Base-by-base conservation (phyloP, 1,284 basidiomycete genomes). In the Ganoderma sp. region DNA sequence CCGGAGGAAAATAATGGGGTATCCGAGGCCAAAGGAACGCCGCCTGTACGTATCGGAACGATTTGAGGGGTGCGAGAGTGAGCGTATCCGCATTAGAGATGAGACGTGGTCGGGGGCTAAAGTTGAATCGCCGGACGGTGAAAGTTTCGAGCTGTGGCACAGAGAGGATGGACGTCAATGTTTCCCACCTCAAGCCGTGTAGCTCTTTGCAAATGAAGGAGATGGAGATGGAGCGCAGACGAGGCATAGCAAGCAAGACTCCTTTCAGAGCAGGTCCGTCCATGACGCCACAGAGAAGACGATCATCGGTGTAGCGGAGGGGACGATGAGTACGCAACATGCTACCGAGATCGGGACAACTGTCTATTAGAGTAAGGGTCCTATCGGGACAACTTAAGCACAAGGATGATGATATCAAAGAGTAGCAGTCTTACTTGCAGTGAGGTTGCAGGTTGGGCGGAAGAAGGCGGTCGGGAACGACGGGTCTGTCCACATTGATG, bases 231-330 rank as follows among this genome's bases (percentile, higher is more conserved):
- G 28, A 32, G 32, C 52, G 52, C 32, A 56, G 52, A 32, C 28
- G 52, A 8, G 52, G 52, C 52, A 56, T 56, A 34, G 28, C 12
- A 32, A 6, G 6, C 52, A 56, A 56, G 52, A 56, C 32, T 8
- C 28, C 9, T 8, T 56, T 56, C 52, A 56, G 15, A 15, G 32
- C 52, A 0, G 32, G 28, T 19, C 52, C 32, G 14, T 34, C 52
- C 28, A 56, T 56, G 52, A 56, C 52, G 28, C 52, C 52, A 56
- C 52, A 28, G 7, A 56, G 52, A 14, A 56, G 52, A 14, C 28
- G 52, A 19, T 56, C 52, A 32, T 34, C 28, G 7, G 32, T 32
- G 52, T 56, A 34, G 22, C 6, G 17, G 28, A 56, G 52, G 6
- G 14, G 5, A 14, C 14, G 22, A 28, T 52, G 14, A 1, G 14